These are phyloP conservation scores for Trichoderma parareesei DNA, from an alignment of 495 filamentous ascomycete species.

Conservation along the genomic window DNA sequence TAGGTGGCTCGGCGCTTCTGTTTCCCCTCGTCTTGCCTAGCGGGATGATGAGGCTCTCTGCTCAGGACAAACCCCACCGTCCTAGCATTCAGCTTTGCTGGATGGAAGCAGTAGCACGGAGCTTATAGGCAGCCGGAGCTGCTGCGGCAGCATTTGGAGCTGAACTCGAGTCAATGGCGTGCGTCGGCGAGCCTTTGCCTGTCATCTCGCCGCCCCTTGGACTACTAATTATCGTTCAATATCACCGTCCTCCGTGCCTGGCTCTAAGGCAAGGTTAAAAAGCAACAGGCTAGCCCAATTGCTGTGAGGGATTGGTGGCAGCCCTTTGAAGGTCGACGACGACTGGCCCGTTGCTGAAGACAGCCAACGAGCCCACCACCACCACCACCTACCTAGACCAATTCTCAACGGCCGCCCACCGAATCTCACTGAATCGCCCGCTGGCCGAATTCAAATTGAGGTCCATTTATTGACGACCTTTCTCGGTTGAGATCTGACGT, in stretches of 20 bases:
- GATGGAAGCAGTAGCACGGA: neutral
- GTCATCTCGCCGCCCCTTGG: neutral
- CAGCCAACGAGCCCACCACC: too few relatives aligned
- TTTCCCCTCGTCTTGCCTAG: neutral
- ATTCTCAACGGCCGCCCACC: too few relatives aligned
- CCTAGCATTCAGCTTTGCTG: slow-evolving; percentile 1
- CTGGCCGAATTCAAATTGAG: neutral
- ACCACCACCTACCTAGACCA: too few relatives aligned
- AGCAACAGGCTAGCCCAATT: too few relatives aligned
- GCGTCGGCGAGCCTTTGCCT: neutral
- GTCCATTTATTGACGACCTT: too few relatives aligned
- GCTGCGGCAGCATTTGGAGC: neutral
- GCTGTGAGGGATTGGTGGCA: too few relatives aligned
- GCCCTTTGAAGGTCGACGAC: too few relatives aligned
- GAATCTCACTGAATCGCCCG: neutral
- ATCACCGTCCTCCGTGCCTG: neutral
- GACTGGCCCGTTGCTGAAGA: too few relatives aligned
- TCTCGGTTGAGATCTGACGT: too few relatives aligned
- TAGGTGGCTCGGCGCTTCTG: neutral
- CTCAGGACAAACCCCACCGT: neutral
- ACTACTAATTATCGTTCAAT: too few relatives aligned
- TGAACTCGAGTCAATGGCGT: neutral
- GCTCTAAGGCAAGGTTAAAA: neutral
- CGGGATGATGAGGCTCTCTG: slow-evolving; percentile 8
- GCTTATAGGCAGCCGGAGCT: neutral